A percentile compares a stretch with the other conserved stretches of the same genome.
Evolutionary conservation across 2,329 filamentous ascomycete species (phyloP).

Genomic region (Coniochaeta sp.): DNA sequence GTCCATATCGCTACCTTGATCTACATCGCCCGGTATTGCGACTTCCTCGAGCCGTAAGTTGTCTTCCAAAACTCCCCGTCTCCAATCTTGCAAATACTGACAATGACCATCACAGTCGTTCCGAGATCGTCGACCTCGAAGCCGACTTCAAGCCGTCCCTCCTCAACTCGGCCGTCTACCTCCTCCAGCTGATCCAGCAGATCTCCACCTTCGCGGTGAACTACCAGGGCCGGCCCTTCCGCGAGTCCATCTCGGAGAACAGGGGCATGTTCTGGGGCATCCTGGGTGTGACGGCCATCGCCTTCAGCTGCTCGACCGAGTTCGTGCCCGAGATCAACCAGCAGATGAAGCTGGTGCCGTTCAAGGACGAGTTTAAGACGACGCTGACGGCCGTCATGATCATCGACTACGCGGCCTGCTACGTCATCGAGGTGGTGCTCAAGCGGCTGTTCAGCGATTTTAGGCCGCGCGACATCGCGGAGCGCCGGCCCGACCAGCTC

Average conservation of each 20-base stretch:
- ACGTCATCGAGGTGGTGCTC: slow-evolving; percentile 75
- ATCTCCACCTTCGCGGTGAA: slow-evolving; percentile 99
- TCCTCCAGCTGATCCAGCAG: slow-evolving; percentile 96
- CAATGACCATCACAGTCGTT: slow-evolving; percentile 29
- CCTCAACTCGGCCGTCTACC: slow-evolving; percentile 93
- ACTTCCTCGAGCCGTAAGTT: slow-evolving; percentile 75
- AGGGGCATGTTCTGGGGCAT: slow-evolving; percentile 98
- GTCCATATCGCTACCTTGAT: slow-evolving; percentile 91
- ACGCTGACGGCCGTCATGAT: slow-evolving; percentile 82
- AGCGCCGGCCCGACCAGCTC: slow-evolving; percentile 79
- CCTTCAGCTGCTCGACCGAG: slow-evolving; percentile 91
- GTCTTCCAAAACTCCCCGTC: neutral
- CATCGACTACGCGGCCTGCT: slow-evolving; percentile 81
- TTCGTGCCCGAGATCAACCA: slow-evolving; percentile 93
- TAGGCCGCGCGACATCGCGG: slow-evolving; percentile 86
- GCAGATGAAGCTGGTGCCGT: slow-evolving; percentile 86
- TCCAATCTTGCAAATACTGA: neutral
- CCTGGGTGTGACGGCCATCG: slow-evolving; percentile 78
- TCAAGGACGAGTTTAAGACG: slow-evolving; percentile 79
- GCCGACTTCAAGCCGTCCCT: slow-evolving; percentile 90
- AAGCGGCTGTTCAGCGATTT: slow-evolving; percentile 88
- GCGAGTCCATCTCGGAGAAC: slow-evolving; percentile 92
- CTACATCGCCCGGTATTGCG: slow-evolving; percentile 86
- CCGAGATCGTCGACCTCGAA: slow-evolving; percentile 72
- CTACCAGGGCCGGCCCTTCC: slow-evolving; percentile 97